These are phyloP conservation scores for Trametes hirsuta DNA, from an alignment of 1,284 basidiomycete species.

Conservation along the genomic window DNA sequence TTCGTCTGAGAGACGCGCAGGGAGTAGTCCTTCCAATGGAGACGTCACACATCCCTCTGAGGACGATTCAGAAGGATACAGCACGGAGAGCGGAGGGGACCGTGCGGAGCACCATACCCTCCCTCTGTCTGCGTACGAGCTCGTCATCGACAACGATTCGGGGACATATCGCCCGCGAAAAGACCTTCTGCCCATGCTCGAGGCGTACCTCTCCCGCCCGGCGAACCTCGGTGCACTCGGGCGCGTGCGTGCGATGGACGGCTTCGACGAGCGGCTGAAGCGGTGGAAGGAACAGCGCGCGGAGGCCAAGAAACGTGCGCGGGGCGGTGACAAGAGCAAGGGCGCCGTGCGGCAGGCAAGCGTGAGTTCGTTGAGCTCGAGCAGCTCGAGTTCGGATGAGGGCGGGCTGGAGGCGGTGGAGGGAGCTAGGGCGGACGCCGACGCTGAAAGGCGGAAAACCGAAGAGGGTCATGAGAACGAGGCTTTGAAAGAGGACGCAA, in stretches of 20 bases:
- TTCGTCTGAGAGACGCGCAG: neutral
- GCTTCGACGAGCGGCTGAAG: constrained; percentile 33
- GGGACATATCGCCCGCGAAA: constrained; percentile 52
- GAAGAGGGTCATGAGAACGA: constrained; percentile 7
- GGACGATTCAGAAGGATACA: neutral
- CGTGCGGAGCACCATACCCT: constrained; percentile 27
- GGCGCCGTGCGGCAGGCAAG: constrained; percentile 18
- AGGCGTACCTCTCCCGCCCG: constrained; percentile 38
- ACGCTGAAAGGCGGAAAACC: constrained; percentile 8
- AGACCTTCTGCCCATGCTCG: constrained; percentile 42
- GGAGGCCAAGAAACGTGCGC: constrained; percentile 28
- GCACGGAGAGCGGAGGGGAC: constrained; percentile 17
- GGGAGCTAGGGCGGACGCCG: constrained; percentile 12
- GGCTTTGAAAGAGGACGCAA: constrained; percentile 28
- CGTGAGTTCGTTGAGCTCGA: constrained; percentile 18
- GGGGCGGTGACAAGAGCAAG: neutral
- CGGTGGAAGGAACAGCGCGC: constrained; percentile 35
- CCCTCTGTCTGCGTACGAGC: constrained; percentile 44
- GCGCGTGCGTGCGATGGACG: constrained; percentile 36
- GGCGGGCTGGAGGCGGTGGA: neutral
- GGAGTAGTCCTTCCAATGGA: neutral
- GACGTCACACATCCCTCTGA: neutral
- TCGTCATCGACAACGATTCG: constrained; percentile 54
- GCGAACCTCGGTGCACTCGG: constrained; percentile 38
- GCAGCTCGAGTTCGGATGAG: constrained; percentile 4